phyloP scores from a whole-genome alignment of 2,329 filamentous ascomycete genomes.

The Xylaria sp. region DNA sequence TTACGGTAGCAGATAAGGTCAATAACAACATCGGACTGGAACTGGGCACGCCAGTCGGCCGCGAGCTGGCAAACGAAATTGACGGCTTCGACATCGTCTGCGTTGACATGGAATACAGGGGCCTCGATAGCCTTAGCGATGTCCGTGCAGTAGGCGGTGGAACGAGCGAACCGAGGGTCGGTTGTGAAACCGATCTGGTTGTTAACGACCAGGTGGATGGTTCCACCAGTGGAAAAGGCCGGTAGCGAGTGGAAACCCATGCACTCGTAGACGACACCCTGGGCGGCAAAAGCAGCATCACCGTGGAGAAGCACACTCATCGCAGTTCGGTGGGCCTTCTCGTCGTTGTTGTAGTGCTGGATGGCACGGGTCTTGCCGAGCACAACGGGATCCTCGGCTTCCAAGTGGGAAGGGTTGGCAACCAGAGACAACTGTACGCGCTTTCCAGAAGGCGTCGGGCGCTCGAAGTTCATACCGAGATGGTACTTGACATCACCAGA shows the following conservation, averaged over 20 bases:
- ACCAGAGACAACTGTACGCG: slow-evolving; percentile 98
- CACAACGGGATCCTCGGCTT: slow-evolving; percentile 96
- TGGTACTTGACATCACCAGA: slow-evolving; percentile 99
- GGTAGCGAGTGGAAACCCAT: slow-evolving; percentile 95
- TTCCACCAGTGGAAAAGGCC: slow-evolving; percentile 94
- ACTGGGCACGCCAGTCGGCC: slow-evolving; percentile 96
- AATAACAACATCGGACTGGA: slow-evolving; percentile 97
- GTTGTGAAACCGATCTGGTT: slow-evolving; percentile 99
- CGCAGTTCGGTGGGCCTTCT: slow-evolving; percentile 78
- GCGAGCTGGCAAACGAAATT: slow-evolving; percentile 98
- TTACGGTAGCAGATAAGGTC: slow-evolving; percentile 99
- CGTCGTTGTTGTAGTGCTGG: slow-evolving; percentile 98
- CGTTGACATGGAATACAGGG: slow-evolving; percentile 98
- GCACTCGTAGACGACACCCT: slow-evolving; percentile 97
- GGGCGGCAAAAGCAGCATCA: slow-evolving; percentile 92
- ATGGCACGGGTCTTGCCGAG: slow-evolving; percentile 96
- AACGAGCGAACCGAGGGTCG: slow-evolving; percentile 93
- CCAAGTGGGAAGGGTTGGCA: slow-evolving; percentile 95
- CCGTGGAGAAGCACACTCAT: slow-evolving; percentile 97
- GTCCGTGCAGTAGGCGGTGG: slow-evolving; percentile 97
- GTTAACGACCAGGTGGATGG: slow-evolving; percentile 95
- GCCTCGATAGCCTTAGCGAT: slow-evolving; percentile 99
- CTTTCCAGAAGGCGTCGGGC: slow-evolving; percentile 95
- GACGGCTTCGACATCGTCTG: slow-evolving; percentile 94
- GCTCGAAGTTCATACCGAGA: slow-evolving; percentile 99